These are phyloP conservation scores for Condylostoma magnum DNA, from an alignment of 169 alveolate genomes.

Conservation along the genomic window DNA sequence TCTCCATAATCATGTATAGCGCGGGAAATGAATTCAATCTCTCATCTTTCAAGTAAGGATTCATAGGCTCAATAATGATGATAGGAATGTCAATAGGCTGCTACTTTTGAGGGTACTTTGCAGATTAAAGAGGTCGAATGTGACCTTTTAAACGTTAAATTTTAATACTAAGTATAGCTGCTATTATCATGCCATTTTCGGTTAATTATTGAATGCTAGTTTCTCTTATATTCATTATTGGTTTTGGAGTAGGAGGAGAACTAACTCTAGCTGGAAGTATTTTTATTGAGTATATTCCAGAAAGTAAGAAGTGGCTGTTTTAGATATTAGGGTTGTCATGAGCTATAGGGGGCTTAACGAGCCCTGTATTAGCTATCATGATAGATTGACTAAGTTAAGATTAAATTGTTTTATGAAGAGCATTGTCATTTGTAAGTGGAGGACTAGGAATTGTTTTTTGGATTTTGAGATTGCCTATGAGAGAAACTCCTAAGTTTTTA, in stretches of 20 bases:
- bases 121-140: slow-evolving; percentile 1
- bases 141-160: background rate
- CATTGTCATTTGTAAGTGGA: background rate
- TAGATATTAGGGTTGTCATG: background rate
- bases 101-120: background rate
- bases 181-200: background rate
- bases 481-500: slow-evolving; percentile 8
- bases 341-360: slow-evolving; percentile 6
- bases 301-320: background rate
- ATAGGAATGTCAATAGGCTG: slow-evolving; percentile 4
- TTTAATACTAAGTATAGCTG: background rate
- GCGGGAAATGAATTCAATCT: background rate
- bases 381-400: background rate
- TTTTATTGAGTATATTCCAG: slow-evolving; percentile 9
- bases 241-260: slow-evolving; percentile 22
- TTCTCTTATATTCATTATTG: background rate
- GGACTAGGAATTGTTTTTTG: background rate
- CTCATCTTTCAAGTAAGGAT: background rate
- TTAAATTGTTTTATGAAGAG: background rate
- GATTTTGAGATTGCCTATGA: background rate
- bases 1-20: background rate
- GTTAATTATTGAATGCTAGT: background rate
- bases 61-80: background rate
- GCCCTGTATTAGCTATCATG: background rate
- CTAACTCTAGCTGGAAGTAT: slow-evolving; percentile 12